These are phyloP conservation scores for Margaritispora aquatica DNA, from an alignment of 495 filamentous ascomycete species.

Conservation along the genomic window DNA sequence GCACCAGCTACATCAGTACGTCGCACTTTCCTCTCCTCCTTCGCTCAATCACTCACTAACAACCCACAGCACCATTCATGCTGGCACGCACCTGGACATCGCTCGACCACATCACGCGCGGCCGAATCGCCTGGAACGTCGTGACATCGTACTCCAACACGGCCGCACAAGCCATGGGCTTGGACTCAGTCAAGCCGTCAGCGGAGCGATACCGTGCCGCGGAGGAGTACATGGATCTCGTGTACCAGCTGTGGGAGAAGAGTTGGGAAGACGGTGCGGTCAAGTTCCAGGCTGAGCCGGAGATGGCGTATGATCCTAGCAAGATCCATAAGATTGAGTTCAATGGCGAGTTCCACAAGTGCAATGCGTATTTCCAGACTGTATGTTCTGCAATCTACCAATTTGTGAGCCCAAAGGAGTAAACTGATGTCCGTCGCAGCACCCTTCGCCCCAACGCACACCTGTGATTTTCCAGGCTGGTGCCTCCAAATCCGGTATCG, in stretches of 20 bases:
- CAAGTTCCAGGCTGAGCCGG: constrained; percentile 42
- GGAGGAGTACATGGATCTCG: constrained; percentile 39
- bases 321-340: constrained; percentile 55
- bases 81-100: constrained; percentile 9
- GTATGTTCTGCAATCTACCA: background rate
- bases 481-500: constrained; percentile 50
- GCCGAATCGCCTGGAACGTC: constrained; percentile 54
- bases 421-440: constrained; percentile 12
- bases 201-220: constrained; percentile 55
- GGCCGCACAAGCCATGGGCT: constrained; percentile 51
- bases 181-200: constrained; percentile 50
- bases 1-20: constrained; percentile 2
- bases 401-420: too few relatives aligned
- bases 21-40: background rate
- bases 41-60: background rate
- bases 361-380: constrained; percentile 47
- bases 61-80: background rate
- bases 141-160: constrained; percentile 56
- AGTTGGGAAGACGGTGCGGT: constrained; percentile 48
- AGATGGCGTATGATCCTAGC: constrained; percentile 47
- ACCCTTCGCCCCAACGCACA: constrained; percentile 56
- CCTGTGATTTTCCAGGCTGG: constrained; percentile 61
- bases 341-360: constrained; percentile 50
- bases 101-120: constrained; percentile 6
- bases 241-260: constrained; percentile 45